Conservation (phyloP, 2,329 filamentous ascomycete species). For the Aureobasidium melanogenum region DNA sequence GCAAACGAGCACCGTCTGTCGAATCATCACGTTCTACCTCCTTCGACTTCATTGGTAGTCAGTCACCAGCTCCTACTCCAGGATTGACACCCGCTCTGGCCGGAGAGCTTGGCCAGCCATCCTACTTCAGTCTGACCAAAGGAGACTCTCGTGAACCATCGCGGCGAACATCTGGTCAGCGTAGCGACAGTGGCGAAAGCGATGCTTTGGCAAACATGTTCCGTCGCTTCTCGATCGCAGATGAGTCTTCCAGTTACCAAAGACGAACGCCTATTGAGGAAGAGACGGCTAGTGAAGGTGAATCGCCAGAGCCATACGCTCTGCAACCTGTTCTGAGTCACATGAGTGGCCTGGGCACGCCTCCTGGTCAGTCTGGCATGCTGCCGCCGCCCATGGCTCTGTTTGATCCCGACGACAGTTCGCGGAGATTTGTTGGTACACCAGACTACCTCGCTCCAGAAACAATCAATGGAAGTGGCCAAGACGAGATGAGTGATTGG, state of each 20-base stretch:
- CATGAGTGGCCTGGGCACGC: slow-evolving; percentile 47
- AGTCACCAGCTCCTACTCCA: slow-evolving; percentile 78
- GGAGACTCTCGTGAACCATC: slow-evolving; percentile 48
- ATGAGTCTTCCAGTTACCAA: slow-evolving; percentile 31
- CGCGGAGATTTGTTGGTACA: slow-evolving; percentile 88
- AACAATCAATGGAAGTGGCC: slow-evolving; percentile 87
- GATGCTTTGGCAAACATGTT: slow-evolving; percentile 79
- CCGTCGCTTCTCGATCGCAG: slow-evolving; percentile 52
- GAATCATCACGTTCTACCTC: slow-evolving; percentile 89
- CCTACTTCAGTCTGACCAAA: slow-evolving; percentile 76
- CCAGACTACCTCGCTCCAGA: slow-evolving; percentile 96
- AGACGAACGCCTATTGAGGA: slow-evolving; percentile 63
- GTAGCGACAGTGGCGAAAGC: slow-evolving; percentile 88
- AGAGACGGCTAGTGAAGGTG: slow-evolving; percentile 56
- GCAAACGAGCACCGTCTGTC: slow-evolving; percentile 72
- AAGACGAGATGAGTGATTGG: slow-evolving; percentile 99
- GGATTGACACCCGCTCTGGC: slow-evolving; percentile 72
- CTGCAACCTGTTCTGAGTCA: slow-evolving; percentile 54
- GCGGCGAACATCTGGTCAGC: slow-evolving; percentile 66
- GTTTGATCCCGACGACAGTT: slow-evolving; percentile 90
- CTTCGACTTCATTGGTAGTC: slow-evolving; percentile 72
- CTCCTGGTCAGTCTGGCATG: slow-evolving; percentile 63
- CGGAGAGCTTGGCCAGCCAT: slow-evolving; percentile 66
- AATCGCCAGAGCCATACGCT: slow-evolving; percentile 65
- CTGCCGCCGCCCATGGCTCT: slow-evolving; percentile 84